Base-by-base conservation (phyloP, 768 basidiomycete genomes). In the Lanmaoa pseudosensibilis region DNA sequence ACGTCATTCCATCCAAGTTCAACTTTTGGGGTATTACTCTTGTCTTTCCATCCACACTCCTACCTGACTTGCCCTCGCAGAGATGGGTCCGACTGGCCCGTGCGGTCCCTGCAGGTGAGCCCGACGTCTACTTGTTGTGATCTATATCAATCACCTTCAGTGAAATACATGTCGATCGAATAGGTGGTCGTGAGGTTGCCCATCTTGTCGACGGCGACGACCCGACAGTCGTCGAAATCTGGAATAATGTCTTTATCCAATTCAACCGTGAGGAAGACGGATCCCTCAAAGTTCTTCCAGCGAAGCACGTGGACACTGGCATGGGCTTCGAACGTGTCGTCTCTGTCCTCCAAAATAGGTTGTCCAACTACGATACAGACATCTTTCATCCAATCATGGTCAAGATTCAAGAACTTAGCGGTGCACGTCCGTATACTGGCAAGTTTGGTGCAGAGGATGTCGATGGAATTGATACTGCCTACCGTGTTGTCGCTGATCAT, bases 221-320 rank as follows among this genome's bases (percentile, higher is more conserved):
- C 68, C 94, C 97, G 2, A 87, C 95, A 60, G 97, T 99, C 9
- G 82, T 99, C 55, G 94, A 96, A 74, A 95, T 99, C 63, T 99
- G 97, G 97, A 99, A 99, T 78, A 98, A 97, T 70, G 97, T 99
- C 54, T 99, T 98, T 71, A 98, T 99, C 69, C 95, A 98, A 67
- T 99, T 90, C 78, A 98, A 99, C 71, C 90, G 97, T 46, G 96
- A 98, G 72, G 83, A 85, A 43, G 90, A 95, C 55, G 89, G 90
- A 39, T 84, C 86, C 19, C 81, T 99, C 16, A 85, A 82, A 50
- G 57, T 83, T 1, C 82, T 99, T 15, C 97, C 97, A 25, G 84
- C 87, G 33, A 94, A 94, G 74, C 97, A 99, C 65, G 91, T 99
- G 59, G 97, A 99, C 70, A 99, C 97, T 7, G 97, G 97, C 49